A percentile compares a stretch with the other conserved stretches of the same genome.
Evolutionary conservation across 75 land plant genomes (phyloP).

Genomic region (Pinus taeda): DNA sequence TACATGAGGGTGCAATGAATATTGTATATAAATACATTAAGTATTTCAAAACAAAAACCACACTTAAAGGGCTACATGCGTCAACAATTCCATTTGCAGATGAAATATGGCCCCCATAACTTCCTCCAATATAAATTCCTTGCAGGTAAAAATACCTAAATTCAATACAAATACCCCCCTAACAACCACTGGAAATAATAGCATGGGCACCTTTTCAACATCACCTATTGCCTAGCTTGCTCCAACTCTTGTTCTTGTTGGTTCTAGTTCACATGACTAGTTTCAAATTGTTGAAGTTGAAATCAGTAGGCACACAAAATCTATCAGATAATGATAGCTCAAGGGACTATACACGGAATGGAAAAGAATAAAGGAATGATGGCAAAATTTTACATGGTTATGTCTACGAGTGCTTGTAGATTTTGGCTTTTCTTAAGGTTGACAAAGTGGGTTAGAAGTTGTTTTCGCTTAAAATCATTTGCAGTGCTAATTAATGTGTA

Average conservation of each 20-base stretch:
- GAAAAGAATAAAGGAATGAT: no score
- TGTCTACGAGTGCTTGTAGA: no score
- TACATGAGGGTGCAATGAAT: not conserved
- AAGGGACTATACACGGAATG: no score
- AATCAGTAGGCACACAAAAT: no score
- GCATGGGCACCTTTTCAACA: not conserved
- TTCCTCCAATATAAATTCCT: conserved; percentile 42
- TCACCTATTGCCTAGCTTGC: conserved; percentile 61
- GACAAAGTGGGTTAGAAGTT: no score
- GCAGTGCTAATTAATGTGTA: no score
- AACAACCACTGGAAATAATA: not conserved
- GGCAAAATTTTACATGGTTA: no score
- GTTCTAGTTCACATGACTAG: conserved; percentile 54
- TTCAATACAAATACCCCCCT: not conserved
- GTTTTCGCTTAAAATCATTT: no score
- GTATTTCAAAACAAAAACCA: not conserved
- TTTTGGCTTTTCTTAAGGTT: no score
- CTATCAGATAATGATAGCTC: no score
- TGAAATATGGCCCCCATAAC: conserved; percentile 28
- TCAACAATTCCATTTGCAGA: conserved; percentile 9
- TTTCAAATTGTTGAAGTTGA: conserved; percentile 77
- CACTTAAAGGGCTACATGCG: not conserved
- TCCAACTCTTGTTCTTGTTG: conserved; percentile 76
- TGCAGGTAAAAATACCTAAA: conserved; percentile 8
- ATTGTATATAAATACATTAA: not conserved